Evolutionary conservation across 1,139 yeast genomes (phyloP).

Genomic region (Magnusiomyces fungicola): DNA sequence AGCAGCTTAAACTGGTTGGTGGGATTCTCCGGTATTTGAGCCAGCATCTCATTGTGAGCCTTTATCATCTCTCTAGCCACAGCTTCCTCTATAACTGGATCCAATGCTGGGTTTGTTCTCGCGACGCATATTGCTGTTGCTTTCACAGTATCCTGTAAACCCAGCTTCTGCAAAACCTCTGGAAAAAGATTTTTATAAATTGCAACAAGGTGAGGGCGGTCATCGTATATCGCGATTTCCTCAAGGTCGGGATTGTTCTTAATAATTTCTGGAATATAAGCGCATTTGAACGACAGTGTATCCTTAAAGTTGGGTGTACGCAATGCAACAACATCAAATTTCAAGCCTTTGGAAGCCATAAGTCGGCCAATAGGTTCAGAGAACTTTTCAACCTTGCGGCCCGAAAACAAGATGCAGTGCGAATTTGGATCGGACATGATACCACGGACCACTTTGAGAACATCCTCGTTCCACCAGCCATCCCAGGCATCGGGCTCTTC

Average conservation of each 20-base stretch:
- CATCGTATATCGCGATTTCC: constrained; percentile 38
- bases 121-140: constrained; percentile 29
- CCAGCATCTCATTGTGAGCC: constrained; percentile 27
- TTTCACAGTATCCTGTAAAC: constrained; percentile 23
- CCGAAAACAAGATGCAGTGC: constrained; percentile 38
- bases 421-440: constrained; percentile 33
- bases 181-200: constrained; percentile 34
- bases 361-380: constrained; percentile 26
- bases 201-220: constrained; percentile 35
- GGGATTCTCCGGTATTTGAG: not conserved
- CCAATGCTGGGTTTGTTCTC: constrained; percentile 23
- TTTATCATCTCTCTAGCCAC: constrained; percentile 28
- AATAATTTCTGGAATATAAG: constrained; percentile 33
- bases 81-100: constrained; percentile 30
- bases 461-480: constrained; percentile 39
- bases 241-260: constrained; percentile 27
- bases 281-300: constrained; percentile 35
- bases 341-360: constrained; percentile 25
- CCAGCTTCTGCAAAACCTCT: constrained; percentile 28
- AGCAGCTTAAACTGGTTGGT: not conserved
- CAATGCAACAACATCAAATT: constrained; percentile 37
- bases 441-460: constrained; percentile 30
- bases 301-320: constrained; percentile 23
- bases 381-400: constrained; percentile 33
- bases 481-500: constrained; percentile 28